Percentiles rank a stretch among this genome's conserved stretches.
Conservation (phyloP, 768 basidiomycete species). For the Mycena maculata region DNA sequence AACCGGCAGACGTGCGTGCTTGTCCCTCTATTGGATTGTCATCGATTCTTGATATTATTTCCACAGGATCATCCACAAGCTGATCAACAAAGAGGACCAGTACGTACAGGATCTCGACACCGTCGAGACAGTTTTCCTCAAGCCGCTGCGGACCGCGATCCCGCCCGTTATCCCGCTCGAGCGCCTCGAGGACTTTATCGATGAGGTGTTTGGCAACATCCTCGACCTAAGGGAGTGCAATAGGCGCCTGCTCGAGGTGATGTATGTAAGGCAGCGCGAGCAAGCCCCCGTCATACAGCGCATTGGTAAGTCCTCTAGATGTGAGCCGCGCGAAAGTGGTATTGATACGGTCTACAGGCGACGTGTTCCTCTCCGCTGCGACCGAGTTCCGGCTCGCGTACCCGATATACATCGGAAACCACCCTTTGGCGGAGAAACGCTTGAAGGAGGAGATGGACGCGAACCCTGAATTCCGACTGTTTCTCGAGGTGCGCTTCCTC, state of each 20-base stretch:
- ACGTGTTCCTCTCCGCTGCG: conserved; percentile 88
- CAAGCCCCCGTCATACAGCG: conserved; percentile 84
- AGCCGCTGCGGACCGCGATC: conserved; percentile 59
- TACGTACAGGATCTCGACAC: conserved; percentile 89
- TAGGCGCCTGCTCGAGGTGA: conserved; percentile 80
- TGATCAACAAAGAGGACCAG: conserved; percentile 89
- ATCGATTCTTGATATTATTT: neutral
- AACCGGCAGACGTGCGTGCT: conserved; percentile 76
- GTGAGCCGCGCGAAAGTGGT: neutral
- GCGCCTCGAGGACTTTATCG: conserved; percentile 86
- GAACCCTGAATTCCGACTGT: conserved; percentile 84
- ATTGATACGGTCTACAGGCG: conserved; percentile 66
- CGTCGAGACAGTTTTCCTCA: conserved; percentile 75
- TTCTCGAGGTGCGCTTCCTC: conserved; percentile 77
- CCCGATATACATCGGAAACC: conserved; percentile 85
- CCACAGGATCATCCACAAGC: conserved; percentile 81
- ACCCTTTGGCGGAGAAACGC: conserved; percentile 87
- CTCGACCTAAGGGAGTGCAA: conserved; percentile 87
- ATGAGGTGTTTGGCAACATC: conserved; percentile 91
- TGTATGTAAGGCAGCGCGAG: conserved; percentile 89
- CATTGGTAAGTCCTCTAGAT: neutral
- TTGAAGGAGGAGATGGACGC: conserved; percentile 87
- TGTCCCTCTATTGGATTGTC: neutral
- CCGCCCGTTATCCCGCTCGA: conserved; percentile 59
- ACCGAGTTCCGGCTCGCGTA: conserved; percentile 90